Percentiles rank a stretch among this genome's conserved stretches.
Evolutionary conservation across 495 filamentous ascomycete genomes (phyloP).

Genomic region (Lophium mytilinum): DNA sequence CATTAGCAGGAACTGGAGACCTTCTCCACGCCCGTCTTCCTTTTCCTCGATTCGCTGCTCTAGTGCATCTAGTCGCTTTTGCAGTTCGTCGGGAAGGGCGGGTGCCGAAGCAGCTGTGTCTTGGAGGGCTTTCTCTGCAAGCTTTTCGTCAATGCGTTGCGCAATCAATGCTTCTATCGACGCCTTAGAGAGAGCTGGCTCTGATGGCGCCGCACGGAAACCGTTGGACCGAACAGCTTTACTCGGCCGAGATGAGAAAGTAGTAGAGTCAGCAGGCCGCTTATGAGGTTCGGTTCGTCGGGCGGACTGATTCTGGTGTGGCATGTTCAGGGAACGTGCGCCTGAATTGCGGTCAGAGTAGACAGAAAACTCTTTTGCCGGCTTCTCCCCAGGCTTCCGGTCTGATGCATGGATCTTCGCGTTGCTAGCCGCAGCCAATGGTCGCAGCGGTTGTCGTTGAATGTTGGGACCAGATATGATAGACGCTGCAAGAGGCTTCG

Average conservation of each 20-base stretch:
- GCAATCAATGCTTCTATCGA: constrained; percentile 86
- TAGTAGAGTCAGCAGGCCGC: constrained; percentile 11
- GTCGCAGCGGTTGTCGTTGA: constrained; percentile 66
- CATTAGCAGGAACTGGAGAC: constrained; percentile 76
- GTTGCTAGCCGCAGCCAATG: constrained; percentile 53
- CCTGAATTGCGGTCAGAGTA: constrained; percentile 60
- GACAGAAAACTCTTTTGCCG: constrained; percentile 71
- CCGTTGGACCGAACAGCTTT: constrained; percentile 28
- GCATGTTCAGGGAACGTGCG: constrained; percentile 23
- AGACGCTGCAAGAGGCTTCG: constrained; percentile 34
- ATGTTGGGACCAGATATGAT: constrained; percentile 41
- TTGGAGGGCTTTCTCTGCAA: constrained; percentile 59
- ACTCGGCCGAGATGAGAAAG: constrained; percentile 17
- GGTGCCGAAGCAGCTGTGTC: constrained; percentile 31
- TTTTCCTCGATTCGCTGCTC: constrained; percentile 73
- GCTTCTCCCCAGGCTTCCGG: constrained; percentile 54
- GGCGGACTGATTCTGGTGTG: constrained; percentile 32
- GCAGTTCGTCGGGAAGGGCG: constrained; percentile 66
- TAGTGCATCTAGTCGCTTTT: constrained; percentile 69
- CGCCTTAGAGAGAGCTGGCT: constrained; percentile 53
- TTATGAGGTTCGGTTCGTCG: constrained; percentile 33
- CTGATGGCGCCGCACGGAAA: constrained; percentile 24
- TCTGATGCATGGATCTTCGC: constrained; percentile 50
- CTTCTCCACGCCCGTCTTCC: constrained; percentile 65
- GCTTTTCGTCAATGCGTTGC: constrained; percentile 79